These are phyloP conservation scores for Pachysolen tannophilus DNA, from an alignment of 805 yeast genomes.

Conservation along the genomic window DNA sequence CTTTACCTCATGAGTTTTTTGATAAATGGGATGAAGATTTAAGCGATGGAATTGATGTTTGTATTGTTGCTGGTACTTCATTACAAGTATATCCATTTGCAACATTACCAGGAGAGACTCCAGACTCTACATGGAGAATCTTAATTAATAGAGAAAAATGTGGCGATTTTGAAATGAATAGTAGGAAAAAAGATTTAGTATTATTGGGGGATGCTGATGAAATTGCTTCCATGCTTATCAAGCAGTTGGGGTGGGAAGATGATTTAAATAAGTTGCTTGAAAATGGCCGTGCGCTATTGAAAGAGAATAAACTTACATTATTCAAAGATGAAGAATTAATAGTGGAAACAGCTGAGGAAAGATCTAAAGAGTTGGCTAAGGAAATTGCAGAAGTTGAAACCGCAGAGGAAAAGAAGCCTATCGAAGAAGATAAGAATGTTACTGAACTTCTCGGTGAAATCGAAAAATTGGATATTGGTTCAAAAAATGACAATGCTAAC, in stretches of 20 bases:
- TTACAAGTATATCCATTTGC: conserved; percentile 90
- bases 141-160: conserved; percentile 70
- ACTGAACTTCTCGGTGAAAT: not conserved
- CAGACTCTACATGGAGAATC: conserved; percentile 40
- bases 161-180: conserved; percentile 54
- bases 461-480: not conserved
- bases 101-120: conserved; percentile 61
- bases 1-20: conserved; percentile 65
- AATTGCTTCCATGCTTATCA: conserved; percentile 47
- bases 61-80: conserved; percentile 89
- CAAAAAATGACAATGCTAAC: too few species aligned
- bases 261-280: conserved; percentile 38
- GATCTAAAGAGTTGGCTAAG: not conserved
- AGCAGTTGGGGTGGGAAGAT: conserved; percentile 54
- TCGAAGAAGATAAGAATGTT: not conserved
- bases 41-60: conserved; percentile 46
- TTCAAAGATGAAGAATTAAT: conserved; percentile 9
- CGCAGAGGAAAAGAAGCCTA: not conserved
- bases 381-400: not conserved
- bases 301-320: conserved; percentile 4
- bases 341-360: not conserved
- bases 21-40: conserved; percentile 55
- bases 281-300: conserved; percentile 14
- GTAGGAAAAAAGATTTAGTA: conserved; percentile 55
- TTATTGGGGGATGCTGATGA: conserved; percentile 58